These are phyloP conservation scores for Ciborinia camelliae DNA, from an alignment of 2,329 filamentous ascomycete species.

Conservation along the genomic window DNA sequence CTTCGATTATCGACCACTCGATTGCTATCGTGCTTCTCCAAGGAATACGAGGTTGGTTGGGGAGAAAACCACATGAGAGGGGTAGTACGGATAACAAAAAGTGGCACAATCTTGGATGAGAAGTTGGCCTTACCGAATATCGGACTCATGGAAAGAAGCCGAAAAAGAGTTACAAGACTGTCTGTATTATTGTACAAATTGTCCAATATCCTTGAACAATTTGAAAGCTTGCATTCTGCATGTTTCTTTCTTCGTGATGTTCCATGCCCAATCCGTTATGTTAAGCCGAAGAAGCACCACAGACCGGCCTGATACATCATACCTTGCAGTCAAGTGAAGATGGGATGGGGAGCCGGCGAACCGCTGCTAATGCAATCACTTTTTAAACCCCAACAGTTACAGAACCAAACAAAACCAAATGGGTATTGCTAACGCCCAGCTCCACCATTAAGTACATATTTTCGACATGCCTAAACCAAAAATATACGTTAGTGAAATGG, in stretches of 20 bases:
- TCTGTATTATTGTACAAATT: background rate
- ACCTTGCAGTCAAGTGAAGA: background rate
- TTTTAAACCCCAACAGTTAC: background rate
- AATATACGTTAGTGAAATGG: constrained; percentile 20
- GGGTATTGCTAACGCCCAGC: constrained; percentile 25
- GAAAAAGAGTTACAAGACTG: background rate
- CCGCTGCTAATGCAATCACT: constrained; percentile 1
- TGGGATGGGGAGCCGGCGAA: constrained; percentile 2
- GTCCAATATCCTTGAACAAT: background rate
- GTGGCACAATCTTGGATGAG: background rate
- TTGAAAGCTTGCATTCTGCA: background rate
- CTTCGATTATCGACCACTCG: background rate
- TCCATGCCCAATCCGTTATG: background rate
- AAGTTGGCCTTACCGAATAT: background rate
- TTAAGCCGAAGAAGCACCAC: constrained; percentile 7
- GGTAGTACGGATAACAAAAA: constrained; percentile 2
- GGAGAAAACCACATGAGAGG: background rate
- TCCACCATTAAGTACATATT: constrained; percentile 33
- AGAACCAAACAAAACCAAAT: background rate
- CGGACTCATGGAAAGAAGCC: background rate
- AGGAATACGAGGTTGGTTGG: background rate
- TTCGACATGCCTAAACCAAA: constrained; percentile 32
- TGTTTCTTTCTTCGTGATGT: background rate
- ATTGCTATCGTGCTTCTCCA: constrained; percentile 8
- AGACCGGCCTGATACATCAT: background rate